Evolutionary conservation across 495 filamentous ascomycete species (phyloP).

Genomic region (Penicillium argentinense): DNA sequence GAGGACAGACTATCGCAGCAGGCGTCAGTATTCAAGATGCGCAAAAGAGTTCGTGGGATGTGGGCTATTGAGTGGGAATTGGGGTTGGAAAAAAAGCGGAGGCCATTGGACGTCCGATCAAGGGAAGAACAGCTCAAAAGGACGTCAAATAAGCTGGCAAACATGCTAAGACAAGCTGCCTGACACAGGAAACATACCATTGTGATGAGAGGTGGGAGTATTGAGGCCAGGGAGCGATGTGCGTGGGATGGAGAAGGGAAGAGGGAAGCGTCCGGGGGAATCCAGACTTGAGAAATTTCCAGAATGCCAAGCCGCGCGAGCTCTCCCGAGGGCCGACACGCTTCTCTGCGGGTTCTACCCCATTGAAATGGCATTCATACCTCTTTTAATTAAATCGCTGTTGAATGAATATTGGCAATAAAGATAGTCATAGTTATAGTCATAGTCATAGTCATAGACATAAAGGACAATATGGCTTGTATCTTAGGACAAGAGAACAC

Average conservation of each 20-base stretch:
- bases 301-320: constrained; percentile 52
- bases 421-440: too few species aligned
- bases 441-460: too few species aligned
- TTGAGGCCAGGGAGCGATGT: constrained; percentile 31
- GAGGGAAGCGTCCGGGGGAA: constrained; percentile 31
- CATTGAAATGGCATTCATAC: too few species aligned
- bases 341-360: too few species aligned
- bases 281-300: constrained; percentile 54
- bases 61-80: constrained; percentile 6
- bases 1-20: constrained; percentile 57
- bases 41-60: background rate
- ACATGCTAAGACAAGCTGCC: background rate
- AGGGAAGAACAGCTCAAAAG: constrained; percentile 4
- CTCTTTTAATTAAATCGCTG: too few species aligned
- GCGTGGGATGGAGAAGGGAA: constrained; percentile 34
- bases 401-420: too few species aligned
- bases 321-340: constrained; percentile 38
- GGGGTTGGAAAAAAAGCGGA: constrained; percentile 10
- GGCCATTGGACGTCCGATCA: background rate
- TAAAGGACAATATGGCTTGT: too few species aligned
- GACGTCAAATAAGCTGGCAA: background rate
- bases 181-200: constrained; percentile 21
- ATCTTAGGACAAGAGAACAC: too few species aligned
- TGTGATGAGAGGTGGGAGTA: constrained; percentile 20
- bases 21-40: constrained; percentile 1